Conservation (phyloP, 768 basidiomycete species). For the Punctularia strigosozonata region DNA sequence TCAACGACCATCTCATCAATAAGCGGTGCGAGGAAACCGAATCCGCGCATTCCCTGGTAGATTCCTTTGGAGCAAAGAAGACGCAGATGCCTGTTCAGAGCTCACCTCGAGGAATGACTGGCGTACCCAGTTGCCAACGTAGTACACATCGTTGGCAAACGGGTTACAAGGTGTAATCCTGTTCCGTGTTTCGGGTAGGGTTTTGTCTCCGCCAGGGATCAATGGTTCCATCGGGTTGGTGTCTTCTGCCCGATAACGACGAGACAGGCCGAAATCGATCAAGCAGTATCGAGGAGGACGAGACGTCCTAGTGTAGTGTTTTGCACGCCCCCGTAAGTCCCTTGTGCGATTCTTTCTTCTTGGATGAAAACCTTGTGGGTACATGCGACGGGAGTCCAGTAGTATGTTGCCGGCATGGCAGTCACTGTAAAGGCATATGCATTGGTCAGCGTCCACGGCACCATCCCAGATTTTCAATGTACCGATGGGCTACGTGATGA, state of each 20-base stretch:
- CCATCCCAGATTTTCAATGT: background rate
- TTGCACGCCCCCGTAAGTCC: constrained; percentile 5
- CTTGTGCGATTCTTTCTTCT: background rate
- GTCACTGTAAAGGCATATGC: constrained; percentile 2
- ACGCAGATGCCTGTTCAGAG: too few species aligned
- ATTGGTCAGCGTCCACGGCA: background rate
- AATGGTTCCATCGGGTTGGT: constrained; percentile 7
- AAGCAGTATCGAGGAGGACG: constrained; percentile 15
- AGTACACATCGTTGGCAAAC: constrained; percentile 33
- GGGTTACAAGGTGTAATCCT: constrained; percentile 6
- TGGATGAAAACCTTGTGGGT: constrained; percentile 7
- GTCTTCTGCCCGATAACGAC: constrained; percentile 8
- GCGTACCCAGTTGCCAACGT: constrained; percentile 26
- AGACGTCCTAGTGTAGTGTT: constrained; percentile 13
- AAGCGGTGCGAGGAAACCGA: constrained; percentile 15
- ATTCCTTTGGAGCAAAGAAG: too few species aligned
- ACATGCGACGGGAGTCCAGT: constrained; percentile 2
- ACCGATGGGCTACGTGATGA: constrained; percentile 18
- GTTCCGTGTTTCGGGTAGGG: constrained; percentile 13
- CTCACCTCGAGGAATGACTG: constrained; percentile 20
- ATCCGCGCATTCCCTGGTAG: constrained; percentile 11
- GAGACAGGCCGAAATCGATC: constrained; percentile 19
- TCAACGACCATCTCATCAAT: constrained; percentile 14
- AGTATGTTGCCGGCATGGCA: constrained; percentile 4
- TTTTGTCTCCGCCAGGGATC: constrained; percentile 13